Evolutionary conservation across 2,329 filamentous ascomycete species (phyloP), one percentile per base, ranked within the genome.

Genomic region (Aspergillus clavatus): DNA sequence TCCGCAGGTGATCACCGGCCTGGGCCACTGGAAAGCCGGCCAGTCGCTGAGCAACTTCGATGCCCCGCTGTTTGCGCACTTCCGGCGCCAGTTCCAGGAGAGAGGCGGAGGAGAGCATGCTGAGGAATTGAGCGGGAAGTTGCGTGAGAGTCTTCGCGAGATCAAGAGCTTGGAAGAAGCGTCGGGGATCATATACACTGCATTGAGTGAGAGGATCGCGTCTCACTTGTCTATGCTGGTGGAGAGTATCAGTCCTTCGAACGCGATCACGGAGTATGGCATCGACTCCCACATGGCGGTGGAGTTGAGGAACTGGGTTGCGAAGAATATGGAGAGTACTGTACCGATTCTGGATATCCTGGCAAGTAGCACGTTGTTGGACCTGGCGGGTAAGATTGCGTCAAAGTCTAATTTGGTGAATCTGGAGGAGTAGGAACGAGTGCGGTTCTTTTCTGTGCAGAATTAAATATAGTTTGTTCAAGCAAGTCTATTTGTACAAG

Each of bases 241-340:
- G 0, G 56, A 61, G 11, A 56, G 45, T 5, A 58, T 61, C 22
- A 39, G 50, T 26, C 50, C 50, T 11, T 35, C 39, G 2, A 60
- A 58, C 46, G 53, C 62, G 2, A 55, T 67, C 1, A 59, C 61
- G 1, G 59, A 62, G 7, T 69, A 66, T 28, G 69, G 71, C 0
- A 62, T 72, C 18, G 70, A 73, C 50, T 71, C 69, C 3, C 62
- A 74, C 4, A 65, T 75, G 19, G 72, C 72, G 0, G 66, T 75
- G 1, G 72, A 76, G 48, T 33, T 75, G 26, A 48, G 72, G 1
- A 71, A 69, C 26, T 74, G 71, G 71, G 52, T 74, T 4, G 52
- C 56, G 11, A 59, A 62, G 35, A 62, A 61, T 7, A 64, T 67
- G 43, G 58, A 59, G 0, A 63, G 63, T 2, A 50, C 47, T 4